Evolutionary conservation across 2,329 filamentous ascomycete species (phyloP), one percentile per base, ranked within the genome.

Genomic region (Hymenoscyphus fructigenus): DNA sequence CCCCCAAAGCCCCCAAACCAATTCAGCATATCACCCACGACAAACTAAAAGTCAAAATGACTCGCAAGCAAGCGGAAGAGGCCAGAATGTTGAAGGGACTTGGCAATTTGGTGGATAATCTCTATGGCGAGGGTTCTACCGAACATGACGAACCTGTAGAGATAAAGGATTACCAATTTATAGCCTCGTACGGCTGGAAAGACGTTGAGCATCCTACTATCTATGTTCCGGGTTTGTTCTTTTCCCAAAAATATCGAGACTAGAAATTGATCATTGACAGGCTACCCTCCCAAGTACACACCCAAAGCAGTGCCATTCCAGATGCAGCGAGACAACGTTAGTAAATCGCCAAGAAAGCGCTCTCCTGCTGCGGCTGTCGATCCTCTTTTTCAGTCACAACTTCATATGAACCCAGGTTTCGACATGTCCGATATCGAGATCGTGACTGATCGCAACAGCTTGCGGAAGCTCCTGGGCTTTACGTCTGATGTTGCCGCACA

Each of bases 331-430:
- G 66, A 26, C 38, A 62, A 50, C 75, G 3, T 50, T 23, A 63
- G 14, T 74, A 67, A 60, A 65, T 72, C n/a, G 72, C 76, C 60
- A 72, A 75, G 66, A 75, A 75, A 65, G n/a, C 73, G 73, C 17
- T 65, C 71, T 5, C 75, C 74, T 14, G 66, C 63, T 20, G 73
- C 65, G 50, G 67, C 71, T 2, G 71, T 75, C 44, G 69, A 71
- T 57, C 70, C 74, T 9, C 57, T 75, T 4, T 72, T 76, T 32
- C 67, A 65, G 28, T 70, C 74, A 3, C 58, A 72, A 10, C 61
- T 68, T 23, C 65, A 65, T 3, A 68, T 66, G 57, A 44, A 73
- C 17, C 70, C 68, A 28, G 36, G 50, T 28, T 73, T 72, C 59
- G 56, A 67, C 17, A 68, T 75, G 57, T 57, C 60, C 15, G 59